Evolutionary conservation across 2,329 filamentous ascomycete species (phyloP), one percentile per base, ranked within the genome.

Genomic region (Arthroderma uncinatum): DNA sequence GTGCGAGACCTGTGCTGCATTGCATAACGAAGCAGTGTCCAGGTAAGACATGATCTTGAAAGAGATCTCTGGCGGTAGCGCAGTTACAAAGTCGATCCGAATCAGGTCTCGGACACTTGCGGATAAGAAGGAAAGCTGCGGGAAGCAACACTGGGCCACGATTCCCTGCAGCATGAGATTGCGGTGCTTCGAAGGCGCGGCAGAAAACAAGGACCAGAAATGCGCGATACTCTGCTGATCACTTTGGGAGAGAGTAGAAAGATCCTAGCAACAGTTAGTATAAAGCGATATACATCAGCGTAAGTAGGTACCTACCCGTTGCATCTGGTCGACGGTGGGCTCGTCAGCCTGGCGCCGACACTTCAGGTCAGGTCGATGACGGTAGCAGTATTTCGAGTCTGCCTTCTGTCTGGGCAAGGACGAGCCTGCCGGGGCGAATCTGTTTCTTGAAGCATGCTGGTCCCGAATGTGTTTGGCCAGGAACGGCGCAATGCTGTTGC

Each of bases 121-220:
- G 1, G 92, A 93, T 58, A 98, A 85, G 63, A 88, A 91, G 33
- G 93, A 97, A 5, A 98, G 82, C 67, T 98, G 93, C 1, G 93
- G 92, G 67, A 98, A 97, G 74, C 93, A 98, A 72, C 92, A 97
- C 71, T 97, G 91, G 0, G 92, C 87, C 60, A 98, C 84, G 65
- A 98, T 92, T 63, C 93, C 93, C 70, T 95, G 90, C 6, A 98
- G 80, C 88, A 98, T 97, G 59, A 98, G 80, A 62, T 95, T 92
- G 64, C 93, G 85, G 67, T 97, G 92, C 69, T 94, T 95, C 8
- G 89, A 82, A 0, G 93, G 93, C 0, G 93, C 91, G 39, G 93
- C 93, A 0, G 92, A 97, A 76, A 98, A 98, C 52, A 97, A 79
- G 0, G 92, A 95, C 93, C 93, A 98, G 57, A 97, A 91, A 67